Conservation (phyloP, 2,329 filamentous ascomycete species). For the Verticillium tricorpus region DNA sequence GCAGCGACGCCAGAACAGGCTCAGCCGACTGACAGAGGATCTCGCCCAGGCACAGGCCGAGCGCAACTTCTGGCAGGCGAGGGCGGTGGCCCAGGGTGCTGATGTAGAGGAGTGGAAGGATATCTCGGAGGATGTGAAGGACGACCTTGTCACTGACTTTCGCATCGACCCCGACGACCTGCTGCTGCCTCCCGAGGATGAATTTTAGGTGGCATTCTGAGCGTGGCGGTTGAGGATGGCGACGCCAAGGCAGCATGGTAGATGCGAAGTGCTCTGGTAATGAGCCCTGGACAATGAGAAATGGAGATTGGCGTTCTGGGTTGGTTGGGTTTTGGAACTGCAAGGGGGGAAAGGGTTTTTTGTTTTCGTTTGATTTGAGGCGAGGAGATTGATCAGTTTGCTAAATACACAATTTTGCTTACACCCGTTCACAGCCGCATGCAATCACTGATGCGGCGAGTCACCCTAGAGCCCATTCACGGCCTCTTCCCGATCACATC, state of each 20-base stretch:
- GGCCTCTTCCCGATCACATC: no score
- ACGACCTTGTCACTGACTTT: neutral
- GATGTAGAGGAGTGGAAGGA: neutral
- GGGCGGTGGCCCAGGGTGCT: neutral
- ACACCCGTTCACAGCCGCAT: no score
- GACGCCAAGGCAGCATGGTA: neutral
- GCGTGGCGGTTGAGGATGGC: no score
- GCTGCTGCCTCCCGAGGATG: neutral
- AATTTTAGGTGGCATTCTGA: neutral
- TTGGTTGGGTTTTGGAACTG: no score
- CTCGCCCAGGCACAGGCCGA: slow-evolving; percentile 1
- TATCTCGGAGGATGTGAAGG: neutral
- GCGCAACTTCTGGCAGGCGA: slow-evolving; percentile 1
- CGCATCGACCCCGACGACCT: neutral
- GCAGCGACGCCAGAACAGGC: neutral
- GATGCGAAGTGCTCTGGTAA: neutral
- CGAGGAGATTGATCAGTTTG: no score
- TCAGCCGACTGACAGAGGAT: neutral
- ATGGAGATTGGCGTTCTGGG: no score
- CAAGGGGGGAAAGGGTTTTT: no score
- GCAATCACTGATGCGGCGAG: no score
- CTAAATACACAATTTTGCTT: no score
- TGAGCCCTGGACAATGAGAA: neutral
- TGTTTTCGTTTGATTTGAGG: no score
- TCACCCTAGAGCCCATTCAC: no score